phyloP scores from a whole-genome alignment of 2,329 filamentous ascomycete genomes.

The Exophiala calicioides region DNA sequence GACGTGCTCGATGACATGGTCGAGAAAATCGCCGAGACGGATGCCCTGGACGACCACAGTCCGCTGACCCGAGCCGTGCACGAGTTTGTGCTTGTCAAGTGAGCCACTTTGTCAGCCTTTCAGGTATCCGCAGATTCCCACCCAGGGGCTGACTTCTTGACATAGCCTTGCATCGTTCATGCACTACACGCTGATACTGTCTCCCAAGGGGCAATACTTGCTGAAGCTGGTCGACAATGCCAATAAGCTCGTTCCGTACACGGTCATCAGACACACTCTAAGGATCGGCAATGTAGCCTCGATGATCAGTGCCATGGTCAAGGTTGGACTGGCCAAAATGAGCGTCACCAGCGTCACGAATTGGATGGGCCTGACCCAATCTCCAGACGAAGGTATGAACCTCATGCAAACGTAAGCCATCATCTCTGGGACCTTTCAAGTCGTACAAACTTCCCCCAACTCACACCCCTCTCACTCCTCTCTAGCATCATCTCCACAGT shows the following conservation, averaged over 20 bases:
- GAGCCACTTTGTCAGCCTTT: constrained; percentile 36
- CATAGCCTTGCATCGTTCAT: constrained; percentile 69
- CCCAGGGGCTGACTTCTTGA: constrained; percentile 11
- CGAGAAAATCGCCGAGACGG: constrained; percentile 59
- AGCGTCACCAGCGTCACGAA: constrained; percentile 74
- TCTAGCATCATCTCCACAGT: constrained; percentile 71
- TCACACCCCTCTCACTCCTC: constrained; percentile 6
- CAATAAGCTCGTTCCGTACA: constrained; percentile 71
- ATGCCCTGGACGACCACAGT: constrained; percentile 65
- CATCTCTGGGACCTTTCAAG: neutral
- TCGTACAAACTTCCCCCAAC: neutral
- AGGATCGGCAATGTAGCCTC: constrained; percentile 76
- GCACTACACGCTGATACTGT: constrained; percentile 71
- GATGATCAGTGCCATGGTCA: constrained; percentile 76
- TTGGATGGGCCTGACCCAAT: constrained; percentile 72
- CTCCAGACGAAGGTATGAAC: constrained; percentile 77
- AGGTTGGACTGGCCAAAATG: constrained; percentile 73
- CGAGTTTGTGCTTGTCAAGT: constrained; percentile 72
- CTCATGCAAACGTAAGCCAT: constrained; percentile 62
- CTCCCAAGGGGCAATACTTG: constrained; percentile 73
- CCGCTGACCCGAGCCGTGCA: constrained; percentile 63
- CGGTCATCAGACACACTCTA: constrained; percentile 70
- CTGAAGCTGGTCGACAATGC: constrained; percentile 69
- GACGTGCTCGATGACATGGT: constrained; percentile 66
- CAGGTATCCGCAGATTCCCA: neutral